phyloP scores from a whole-genome alignment of 2,329 filamentous ascomycete species.

The Emmonsiellopsis sp. region DNA sequence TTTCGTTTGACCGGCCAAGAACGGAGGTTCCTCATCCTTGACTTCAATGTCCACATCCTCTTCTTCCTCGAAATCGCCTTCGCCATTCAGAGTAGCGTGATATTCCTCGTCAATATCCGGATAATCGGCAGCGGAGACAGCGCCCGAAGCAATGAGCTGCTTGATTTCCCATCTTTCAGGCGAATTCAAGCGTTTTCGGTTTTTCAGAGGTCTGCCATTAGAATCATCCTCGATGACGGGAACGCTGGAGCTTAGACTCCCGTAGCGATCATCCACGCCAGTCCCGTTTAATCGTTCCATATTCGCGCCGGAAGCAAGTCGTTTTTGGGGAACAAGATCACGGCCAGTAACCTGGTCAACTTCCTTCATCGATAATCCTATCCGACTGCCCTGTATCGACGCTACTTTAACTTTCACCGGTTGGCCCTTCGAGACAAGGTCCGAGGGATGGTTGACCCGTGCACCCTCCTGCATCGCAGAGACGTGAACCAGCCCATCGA shows the following conservation, averaged over 20 bases:
- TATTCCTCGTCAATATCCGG: conserved; percentile 93
- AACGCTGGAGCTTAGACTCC: conserved; percentile 43
- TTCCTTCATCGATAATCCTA: conserved; percentile 94
- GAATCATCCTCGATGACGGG: conserved; percentile 57
- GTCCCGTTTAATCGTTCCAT: conserved; percentile 66
- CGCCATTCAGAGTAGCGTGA: conserved; percentile 74
- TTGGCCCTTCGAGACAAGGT: conserved; percentile 72
- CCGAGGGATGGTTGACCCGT: conserved; percentile 84
- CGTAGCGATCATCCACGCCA: conserved; percentile 48
- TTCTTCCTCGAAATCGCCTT: conserved; percentile 83
- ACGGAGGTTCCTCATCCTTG: conserved; percentile 90
- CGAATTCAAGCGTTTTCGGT: conserved; percentile 89
- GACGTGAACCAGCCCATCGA: conserved; percentile 88
- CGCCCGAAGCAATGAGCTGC: conserved; percentile 90
- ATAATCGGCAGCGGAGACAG: conserved; percentile 85
- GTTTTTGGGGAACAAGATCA: conserved; percentile 69
- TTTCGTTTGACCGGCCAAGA: conserved; percentile 91
- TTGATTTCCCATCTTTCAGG: conserved; percentile 97
- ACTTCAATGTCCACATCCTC: conserved; percentile 97
- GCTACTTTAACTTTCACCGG: conserved; percentile 86
- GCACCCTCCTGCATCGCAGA: conserved; percentile 78
- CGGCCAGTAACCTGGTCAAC: conserved; percentile 83
- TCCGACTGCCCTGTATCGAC: conserved; percentile 70
- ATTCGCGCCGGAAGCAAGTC: conserved; percentile 83
- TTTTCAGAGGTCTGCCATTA: conserved; percentile 47